Base-by-base conservation (phyloP, 23 red algal genomes). In the Gracilaria domingensis region DNA sequence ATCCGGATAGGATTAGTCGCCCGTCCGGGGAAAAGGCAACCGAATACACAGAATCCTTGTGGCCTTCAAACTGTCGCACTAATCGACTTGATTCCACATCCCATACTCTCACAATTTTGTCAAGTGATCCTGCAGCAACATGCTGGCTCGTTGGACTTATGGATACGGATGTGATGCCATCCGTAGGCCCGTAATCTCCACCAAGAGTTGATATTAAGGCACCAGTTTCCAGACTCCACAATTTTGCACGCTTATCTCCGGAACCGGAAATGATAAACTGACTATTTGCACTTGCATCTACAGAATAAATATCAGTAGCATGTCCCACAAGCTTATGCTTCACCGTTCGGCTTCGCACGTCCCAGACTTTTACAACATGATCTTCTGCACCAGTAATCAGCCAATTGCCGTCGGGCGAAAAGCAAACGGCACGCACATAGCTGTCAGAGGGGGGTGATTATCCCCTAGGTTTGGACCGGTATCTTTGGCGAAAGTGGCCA, bases 1-100 rank as follows among this genome's bases (percentile, higher is more conserved):
- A 98, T 2, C 96, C 96, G 9, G 96, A 98, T 35, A 98, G 69
- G 24, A 98, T 44, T 51, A 88, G 34, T 40, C 92, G 61, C 34
- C 96, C 91, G 61, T 98, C 96, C 26, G 88, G 92, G 21, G 96
- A 98, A 83, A 98, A 98, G 16, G 96, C 96, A 25, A 98, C 96
- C 20, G 96, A 94, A 59, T 98, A 98, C 42, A 98, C 96, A 57
- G 96, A 98, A 71, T 98, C 96, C 35, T 86, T 74, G 67, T 98
- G 96, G 4, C 93, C 92, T 29, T 91, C 92, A 75, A 98, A 93
- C 64, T 74, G 59, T 39, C 93, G 79, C 35, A 98, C 92, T 1
- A 98, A 16, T 26, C 88, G 75, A 23, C 79, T 64, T 12, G 91
- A 86, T 38, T 91, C 91, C 44, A 98, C 96, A 32, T 98, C 96